Base-by-base conservation (phyloP, 1,284 basidiomycete genomes). In the Leccinum pallidistipes region DNA sequence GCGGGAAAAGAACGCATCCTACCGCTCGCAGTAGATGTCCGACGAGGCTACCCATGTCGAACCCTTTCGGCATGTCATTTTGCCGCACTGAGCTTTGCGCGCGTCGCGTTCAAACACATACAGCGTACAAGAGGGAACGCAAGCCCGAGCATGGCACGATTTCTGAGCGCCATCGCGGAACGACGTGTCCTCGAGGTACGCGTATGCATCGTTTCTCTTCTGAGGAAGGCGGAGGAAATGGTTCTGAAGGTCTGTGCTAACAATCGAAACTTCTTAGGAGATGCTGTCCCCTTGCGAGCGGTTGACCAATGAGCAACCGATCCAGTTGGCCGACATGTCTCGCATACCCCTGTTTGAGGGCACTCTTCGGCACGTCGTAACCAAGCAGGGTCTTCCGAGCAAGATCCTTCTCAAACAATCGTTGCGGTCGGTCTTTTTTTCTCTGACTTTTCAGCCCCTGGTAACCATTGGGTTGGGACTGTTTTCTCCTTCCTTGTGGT, bases 51-150 rank as follows among this genome's bases (percentile, higher is more conserved):
- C 16, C 56, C 68, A 18, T 63, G 63, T 50, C 60, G 43, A 51
- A 67, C 64, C 16, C 58, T 49, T 16, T 60, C 64, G 1, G 60
- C 61, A 8, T 70, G 64, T 47, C 62, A 61, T 36, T 71, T 70
- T 60, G 61, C 70, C 1, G 69, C 69, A 18, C 24, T 70, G 50
- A 73, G 67, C 56, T 70, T 70, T 47, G 70, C 59, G 51, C 70
- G 70, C 2, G 52, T 68, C n/a, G 72, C 80, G 21, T 78, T 85
- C 51, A 74, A 68, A 31, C 74, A 74, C 51, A 75, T 78, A 60
- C 66, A 73, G 31, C 70, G 70, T 34, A 77, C 75, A 7, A 59
- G 57, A 40, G 55, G 74, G n/a, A 57, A 53, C 9, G 74, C 70
- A 32, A 68, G 32, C 18, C 8, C 47, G 1, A 59, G 51, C 9